Base-by-base conservation (phyloP, 1,284 basidiomycete genomes). In the Austroboletus rostrupii region DNA sequence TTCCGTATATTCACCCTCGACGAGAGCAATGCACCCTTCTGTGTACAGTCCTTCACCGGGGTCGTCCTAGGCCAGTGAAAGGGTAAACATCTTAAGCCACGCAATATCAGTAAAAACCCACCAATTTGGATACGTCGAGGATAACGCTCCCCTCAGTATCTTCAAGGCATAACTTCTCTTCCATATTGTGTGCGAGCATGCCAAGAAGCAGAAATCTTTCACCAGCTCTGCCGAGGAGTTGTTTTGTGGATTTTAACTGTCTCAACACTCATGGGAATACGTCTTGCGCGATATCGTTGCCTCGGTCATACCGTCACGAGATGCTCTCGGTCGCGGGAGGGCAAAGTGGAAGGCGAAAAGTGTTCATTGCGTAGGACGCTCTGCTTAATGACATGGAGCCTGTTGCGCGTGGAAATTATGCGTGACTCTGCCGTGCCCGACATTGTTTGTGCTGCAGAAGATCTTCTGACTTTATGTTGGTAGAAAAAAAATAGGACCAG, bases 1-100 rank as follows among this genome's bases (percentile, higher is more conserved):
- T 53, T 93, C 85, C 0, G 92, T 97, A 65, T 98, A 99, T 62
- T 95, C 92, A 31, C 97, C 97, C 70, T 99, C 97, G 0, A 98
- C 85, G 10, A 99, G 79, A 2, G 94, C 92, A 69, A 97, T 89
- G 53, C 88, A 92, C 0, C 97, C 97, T 68, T 99, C 95, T 0
- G 95, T 97, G 64, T 98, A 99, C 14, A 99, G 70, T 1, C 97
- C 97, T 66, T 97, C 95, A 40, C 94, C 93, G 6, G 96, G 95
- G 53, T 85, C 81, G 53, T 92, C 90, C 93, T 94, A 56, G 41
- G 45, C 39, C 26, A 52, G 33, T 43, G 46, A 56, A 41, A 61
- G 39, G 23, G 23, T 26, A 8, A 26, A 8, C 23, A 26, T 28
- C 35, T n/a, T 6, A 40, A 33, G 19, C 6, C 16, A 44, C 32